These are phyloP conservation scores for Cercospora berteroae DNA, from an alignment of 2,329 filamentous ascomycete genomes.

Conservation along the genomic window DNA sequence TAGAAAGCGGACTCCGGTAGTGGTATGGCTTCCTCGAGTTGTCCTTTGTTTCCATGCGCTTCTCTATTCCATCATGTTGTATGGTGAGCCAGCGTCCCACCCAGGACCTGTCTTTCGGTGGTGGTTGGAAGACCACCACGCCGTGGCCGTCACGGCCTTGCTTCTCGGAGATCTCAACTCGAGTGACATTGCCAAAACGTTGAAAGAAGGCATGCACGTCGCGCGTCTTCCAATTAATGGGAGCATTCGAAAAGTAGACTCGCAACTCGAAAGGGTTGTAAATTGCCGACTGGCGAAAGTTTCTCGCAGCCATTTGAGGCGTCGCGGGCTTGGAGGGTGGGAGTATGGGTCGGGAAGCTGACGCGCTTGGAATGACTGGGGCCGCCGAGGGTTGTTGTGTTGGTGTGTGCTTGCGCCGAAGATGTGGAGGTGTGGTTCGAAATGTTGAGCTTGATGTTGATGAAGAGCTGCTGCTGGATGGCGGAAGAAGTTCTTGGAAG, in stretches of 20 bases:
- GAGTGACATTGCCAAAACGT: slow-evolving; percentile 18
- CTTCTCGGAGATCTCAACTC: slow-evolving; percentile 24
- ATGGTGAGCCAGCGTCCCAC: slow-evolving; percentile 12
- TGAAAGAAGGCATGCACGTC: slow-evolving; percentile 27
- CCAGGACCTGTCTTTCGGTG: slow-evolving; percentile 25
- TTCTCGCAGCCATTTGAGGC: neutral
- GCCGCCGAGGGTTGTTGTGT: neutral
- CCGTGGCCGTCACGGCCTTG: slow-evolving; percentile 10
- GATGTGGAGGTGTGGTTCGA: neutral
- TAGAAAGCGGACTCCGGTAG: slow-evolving; percentile 11
- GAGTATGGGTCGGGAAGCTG: neutral
- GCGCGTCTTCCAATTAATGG: slow-evolving; percentile 22
- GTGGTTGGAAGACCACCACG: slow-evolving; percentile 27
- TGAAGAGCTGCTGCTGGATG: neutral
- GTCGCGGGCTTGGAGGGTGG: neutral
- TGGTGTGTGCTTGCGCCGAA: neutral
- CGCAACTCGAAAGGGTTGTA: slow-evolving; percentile 19
- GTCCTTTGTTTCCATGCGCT: slow-evolving; percentile 12
- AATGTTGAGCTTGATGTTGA: neutral
- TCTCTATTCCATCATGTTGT: neutral
- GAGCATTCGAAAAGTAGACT: slow-evolving; percentile 21
- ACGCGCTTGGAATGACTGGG: neutral
- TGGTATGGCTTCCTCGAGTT: neutral
- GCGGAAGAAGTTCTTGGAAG: slow-evolving; percentile 9
- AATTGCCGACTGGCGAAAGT: neutral